Evolutionary conservation across 352 stramenopile species (phyloP).

Genomic region (Globisporangium perplexum): DNA sequence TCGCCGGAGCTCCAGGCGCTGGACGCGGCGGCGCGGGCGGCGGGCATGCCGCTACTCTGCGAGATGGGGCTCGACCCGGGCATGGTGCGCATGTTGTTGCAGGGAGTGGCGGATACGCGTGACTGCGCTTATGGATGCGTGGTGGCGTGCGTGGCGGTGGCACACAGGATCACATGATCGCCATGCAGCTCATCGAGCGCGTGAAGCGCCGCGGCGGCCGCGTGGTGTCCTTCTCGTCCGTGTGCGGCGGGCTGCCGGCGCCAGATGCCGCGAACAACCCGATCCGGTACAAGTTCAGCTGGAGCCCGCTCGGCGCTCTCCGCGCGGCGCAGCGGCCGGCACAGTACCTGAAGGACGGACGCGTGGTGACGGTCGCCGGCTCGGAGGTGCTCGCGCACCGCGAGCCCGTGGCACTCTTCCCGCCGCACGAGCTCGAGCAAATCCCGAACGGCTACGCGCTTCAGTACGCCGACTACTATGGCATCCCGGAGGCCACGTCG

Average conservation of each 20-base stretch:
- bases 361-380: conserved; percentile 49
- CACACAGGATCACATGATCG: conserved; percentile 75
- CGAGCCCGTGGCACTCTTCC: conserved; percentile 36
- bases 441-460: conserved; percentile 86
- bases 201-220: conserved; percentile 50
- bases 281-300: conserved; percentile 92
- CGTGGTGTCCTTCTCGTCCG: conserved; percentile 72
- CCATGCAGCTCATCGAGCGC: conserved; percentile 87
- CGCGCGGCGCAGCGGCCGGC: conserved; percentile 40
- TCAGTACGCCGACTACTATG: conserved; percentile 75
- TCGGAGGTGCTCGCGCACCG: conserved; percentile 43
- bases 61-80: conserved; percentile 89
- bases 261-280: conserved; percentile 86
- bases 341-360: conserved; percentile 45
- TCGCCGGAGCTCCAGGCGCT: conserved; percentile 69
- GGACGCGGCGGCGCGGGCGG: conserved; percentile 29
- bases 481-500: conserved; percentile 50
- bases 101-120: neutral
- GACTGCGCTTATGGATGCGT: too few species aligned
- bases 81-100: too few species aligned
- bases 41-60: conserved; percentile 76
- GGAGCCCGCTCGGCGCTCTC: conserved; percentile 71
- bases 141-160: too few species aligned
- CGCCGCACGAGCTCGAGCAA: conserved; percentile 67
- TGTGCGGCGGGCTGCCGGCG: conserved; percentile 83